Conservation (phyloP, 129 eudicot genomes). For the Glebionis coronaria region DNA sequence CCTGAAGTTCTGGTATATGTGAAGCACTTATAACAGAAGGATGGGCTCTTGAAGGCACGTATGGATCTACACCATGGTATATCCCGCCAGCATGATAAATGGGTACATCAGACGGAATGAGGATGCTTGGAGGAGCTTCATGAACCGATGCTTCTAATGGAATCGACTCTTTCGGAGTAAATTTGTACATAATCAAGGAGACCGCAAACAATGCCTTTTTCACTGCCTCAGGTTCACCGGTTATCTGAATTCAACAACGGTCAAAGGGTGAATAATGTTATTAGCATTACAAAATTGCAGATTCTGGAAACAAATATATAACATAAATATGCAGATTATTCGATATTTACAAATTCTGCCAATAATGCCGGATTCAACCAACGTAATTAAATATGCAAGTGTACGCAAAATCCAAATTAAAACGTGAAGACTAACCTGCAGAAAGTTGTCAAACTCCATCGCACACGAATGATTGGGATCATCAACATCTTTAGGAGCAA, state of each 20-base stretch:
- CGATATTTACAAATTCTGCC: background rate
- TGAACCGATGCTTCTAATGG: constrained; percentile 68
- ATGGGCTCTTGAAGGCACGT: constrained; percentile 55
- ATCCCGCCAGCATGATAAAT: constrained; percentile 65
- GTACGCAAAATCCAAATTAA: background rate
- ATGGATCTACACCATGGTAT: constrained; percentile 61
- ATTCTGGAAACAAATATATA: too few relatives aligned
- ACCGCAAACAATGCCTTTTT: constrained; percentile 82
- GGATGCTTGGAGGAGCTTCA: constrained; percentile 74
- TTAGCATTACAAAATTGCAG: background rate
- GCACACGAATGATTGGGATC: constrained; percentile 92
- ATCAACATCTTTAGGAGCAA: constrained; percentile 62
- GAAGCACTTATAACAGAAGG: constrained; percentile 58
- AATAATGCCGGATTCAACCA: background rate
- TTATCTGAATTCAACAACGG: constrained; percentile 42
- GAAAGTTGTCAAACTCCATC: constrained; percentile 89
- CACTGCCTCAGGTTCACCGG: constrained; percentile 81
- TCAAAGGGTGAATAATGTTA: background rate
- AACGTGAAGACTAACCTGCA: constrained; percentile 46
- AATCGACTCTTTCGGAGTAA: constrained; percentile 76
- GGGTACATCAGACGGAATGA: constrained; percentile 87
- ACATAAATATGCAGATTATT: background rate
- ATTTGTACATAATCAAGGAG: constrained; percentile 91
- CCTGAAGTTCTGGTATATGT: constrained; percentile 61
- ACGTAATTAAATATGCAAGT: background rate